A percentile compares a stretch with the other conserved stretches of the same genome.
phyloP scores from a whole-genome alignment of 305 asterid genomes.

The Fraxinus nigra region DNA sequence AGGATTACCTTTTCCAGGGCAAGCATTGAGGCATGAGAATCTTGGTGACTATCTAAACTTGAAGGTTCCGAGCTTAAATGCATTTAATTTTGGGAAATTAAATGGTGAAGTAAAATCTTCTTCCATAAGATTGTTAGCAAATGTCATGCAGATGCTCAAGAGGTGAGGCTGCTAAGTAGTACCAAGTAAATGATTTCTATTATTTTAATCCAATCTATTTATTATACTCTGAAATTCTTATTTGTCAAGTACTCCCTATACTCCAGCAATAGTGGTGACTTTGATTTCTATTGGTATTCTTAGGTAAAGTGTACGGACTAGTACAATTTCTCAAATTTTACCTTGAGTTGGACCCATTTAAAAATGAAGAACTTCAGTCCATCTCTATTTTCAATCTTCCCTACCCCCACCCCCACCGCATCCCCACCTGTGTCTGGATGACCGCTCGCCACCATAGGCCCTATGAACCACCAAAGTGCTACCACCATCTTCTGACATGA shows the following conservation, averaged over 20 bases:
- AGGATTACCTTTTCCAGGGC: conserved; percentile 63
- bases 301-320: background rate
- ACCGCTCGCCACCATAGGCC: background rate
- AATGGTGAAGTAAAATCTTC: conserved; percentile 58
- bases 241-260: background rate
- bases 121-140: conserved; percentile 46
- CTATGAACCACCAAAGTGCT: background rate
- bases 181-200: conserved; percentile 6
- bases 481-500: background rate
- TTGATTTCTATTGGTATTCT: background rate
- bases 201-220: conserved; percentile 8
- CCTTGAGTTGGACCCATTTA: background rate
- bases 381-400: background rate
- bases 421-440: background rate
- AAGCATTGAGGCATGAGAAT: conserved; percentile 79
- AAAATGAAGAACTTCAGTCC: background rate
- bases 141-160: conserved; percentile 63
- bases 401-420: background rate
- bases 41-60: conserved; percentile 64
- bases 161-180: conserved; percentile 52
- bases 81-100: conserved; percentile 40
- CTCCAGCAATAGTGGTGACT: background rate
- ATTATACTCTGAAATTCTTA: background rate
- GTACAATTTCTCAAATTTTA: background rate
- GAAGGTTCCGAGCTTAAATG: conserved; percentile 79